These are phyloP conservation scores for Puccinia coronata DNA, from an alignment of 1,284 basidiomycete genomes.

Conservation along the genomic window DNA sequence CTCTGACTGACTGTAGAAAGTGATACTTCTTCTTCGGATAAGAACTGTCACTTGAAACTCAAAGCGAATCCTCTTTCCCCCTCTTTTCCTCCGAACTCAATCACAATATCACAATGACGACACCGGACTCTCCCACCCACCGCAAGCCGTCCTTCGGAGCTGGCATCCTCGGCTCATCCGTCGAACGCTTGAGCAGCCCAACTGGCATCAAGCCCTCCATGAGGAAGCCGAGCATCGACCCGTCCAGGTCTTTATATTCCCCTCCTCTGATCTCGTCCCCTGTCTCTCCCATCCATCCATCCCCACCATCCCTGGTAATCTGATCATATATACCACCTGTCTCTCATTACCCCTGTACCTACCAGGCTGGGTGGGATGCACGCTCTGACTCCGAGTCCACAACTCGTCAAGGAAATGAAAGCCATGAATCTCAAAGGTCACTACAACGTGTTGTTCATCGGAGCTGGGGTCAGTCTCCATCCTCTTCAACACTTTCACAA, in stretches of 20 bases:
- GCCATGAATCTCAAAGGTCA: slow-evolving; percentile 36
- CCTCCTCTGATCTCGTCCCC: too few species aligned
- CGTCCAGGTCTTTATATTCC: neutral
- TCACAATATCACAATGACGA: too few species aligned
- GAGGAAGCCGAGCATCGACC: slow-evolving; percentile 41
- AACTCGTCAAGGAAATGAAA: slow-evolving; percentile 14
- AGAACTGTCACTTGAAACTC: too few species aligned
- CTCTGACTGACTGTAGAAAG: too few species aligned
- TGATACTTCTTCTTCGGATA: too few species aligned
- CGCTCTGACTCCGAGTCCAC: slow-evolving; percentile 11
- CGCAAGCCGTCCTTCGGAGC: slow-evolving; percentile 34
- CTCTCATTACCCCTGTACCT: neutral
- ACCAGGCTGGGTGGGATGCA: slow-evolving; percentile 41
- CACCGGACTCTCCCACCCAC: neutral
- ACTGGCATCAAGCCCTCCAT: neutral
- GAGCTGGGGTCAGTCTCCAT: slow-evolving; percentile 67
- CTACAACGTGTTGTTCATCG: slow-evolving; percentile 81
- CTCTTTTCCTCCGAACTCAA: neutral
- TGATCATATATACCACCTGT: neutral
- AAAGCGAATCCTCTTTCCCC: too few species aligned
- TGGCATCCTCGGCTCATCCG: slow-evolving; percentile 29
- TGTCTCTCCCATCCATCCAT: neutral
- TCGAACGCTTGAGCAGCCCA: neutral
- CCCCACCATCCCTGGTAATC: neutral
- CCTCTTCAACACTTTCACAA: neutral